Conservation (phyloP, 352 stramenopile species). For the Chrysophaeum taylorii region DNA sequence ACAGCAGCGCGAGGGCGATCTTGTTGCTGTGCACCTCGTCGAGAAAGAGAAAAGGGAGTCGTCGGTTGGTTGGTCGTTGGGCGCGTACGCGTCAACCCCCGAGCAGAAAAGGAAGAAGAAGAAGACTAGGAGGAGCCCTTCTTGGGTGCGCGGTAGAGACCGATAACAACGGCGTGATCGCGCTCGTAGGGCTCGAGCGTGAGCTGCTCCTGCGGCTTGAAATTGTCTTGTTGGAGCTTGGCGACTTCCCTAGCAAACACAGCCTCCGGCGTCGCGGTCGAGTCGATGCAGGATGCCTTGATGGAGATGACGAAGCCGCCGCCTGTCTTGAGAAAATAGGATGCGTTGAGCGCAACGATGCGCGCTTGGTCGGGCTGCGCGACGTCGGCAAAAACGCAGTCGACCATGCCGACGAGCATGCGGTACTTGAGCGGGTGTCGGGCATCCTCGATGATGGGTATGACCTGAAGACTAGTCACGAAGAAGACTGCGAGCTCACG, state of each 20-base stretch:
- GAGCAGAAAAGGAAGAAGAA: too few relatives aligned
- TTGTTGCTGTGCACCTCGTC: too few relatives aligned
- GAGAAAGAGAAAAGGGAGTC: too few relatives aligned
- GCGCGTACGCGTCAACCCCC: too few relatives aligned
- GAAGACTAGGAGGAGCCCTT: too few relatives aligned
- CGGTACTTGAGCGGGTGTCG: slow-evolving; percentile 95
- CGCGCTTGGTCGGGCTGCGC: slow-evolving; percentile 97
- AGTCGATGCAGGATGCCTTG: slow-evolving; percentile 99
- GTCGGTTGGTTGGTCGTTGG: too few relatives aligned
- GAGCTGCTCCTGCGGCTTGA: slow-evolving; percentile 96
- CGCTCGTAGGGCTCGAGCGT: slow-evolving; percentile 98
- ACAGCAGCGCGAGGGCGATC: too few relatives aligned
- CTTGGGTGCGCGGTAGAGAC: slow-evolving; percentile 83
- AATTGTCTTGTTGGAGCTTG: slow-evolving; percentile 95
- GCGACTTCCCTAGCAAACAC: slow-evolving; percentile 86
- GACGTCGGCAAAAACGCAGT: slow-evolving; percentile 97
- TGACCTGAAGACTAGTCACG: too few relatives aligned
- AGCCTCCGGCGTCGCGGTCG: slow-evolving; percentile 88
- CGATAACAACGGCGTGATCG: slow-evolving; percentile 96
- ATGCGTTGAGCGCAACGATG: slow-evolving; percentile 96
- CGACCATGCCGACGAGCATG: slow-evolving; percentile 98
- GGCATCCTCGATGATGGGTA: slow-evolving; percentile 98
- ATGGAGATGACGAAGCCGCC: slow-evolving; percentile 99
- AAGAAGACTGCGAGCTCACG: too few relatives aligned
- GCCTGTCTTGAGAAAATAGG: slow-evolving; percentile 98